Conservation (phyloP, 2,329 filamentous ascomycete species). For the Diaporthe nobilis region DNA sequence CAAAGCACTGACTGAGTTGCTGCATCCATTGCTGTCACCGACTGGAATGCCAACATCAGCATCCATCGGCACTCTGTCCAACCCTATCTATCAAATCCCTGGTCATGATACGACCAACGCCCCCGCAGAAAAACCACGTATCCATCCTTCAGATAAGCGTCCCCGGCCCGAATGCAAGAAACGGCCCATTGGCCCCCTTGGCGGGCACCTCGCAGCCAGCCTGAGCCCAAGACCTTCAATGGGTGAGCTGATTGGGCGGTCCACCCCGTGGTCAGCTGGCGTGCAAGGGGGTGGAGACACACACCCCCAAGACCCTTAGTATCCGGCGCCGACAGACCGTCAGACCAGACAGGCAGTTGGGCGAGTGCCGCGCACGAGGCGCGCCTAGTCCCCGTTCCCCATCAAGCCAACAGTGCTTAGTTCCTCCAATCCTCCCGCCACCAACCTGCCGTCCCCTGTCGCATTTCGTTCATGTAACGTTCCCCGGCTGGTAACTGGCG, state of each 20-base stretch:
- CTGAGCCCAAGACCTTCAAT: not conserved
- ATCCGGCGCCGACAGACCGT: not conserved
- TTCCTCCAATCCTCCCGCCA: not conserved
- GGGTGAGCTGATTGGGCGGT: conserved; percentile 25
- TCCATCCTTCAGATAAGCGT: conserved; percentile 31
- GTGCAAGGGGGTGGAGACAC: not conserved
- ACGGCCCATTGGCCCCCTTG: conserved; percentile 25
- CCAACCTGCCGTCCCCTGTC: not conserved
- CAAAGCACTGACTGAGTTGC: not conserved
- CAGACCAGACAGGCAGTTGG: not conserved
- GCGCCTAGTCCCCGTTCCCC: not conserved
- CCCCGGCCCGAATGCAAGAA: conserved; percentile 21
- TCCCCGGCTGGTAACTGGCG: conserved; percentile 3
- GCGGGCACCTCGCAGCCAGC: not conserved
- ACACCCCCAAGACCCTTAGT: not conserved
- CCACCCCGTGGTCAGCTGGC: conserved; percentile 21
- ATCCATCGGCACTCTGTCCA: not conserved
- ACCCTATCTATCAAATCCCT: conserved; percentile 1
- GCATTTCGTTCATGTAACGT: conserved; percentile 21
- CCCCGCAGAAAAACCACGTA: not conserved
- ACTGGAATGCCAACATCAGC: not conserved
- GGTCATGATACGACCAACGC: conserved; percentile 1
- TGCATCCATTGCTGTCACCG: not conserved
- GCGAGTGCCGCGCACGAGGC: conserved; percentile 14
- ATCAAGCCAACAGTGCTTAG: conserved; percentile 3